Evolutionary conservation across 2,329 filamentous ascomycete species (phyloP), one percentile per base, ranked within the genome.

Genomic region (Pseudohalonectria lignicola): DNA sequence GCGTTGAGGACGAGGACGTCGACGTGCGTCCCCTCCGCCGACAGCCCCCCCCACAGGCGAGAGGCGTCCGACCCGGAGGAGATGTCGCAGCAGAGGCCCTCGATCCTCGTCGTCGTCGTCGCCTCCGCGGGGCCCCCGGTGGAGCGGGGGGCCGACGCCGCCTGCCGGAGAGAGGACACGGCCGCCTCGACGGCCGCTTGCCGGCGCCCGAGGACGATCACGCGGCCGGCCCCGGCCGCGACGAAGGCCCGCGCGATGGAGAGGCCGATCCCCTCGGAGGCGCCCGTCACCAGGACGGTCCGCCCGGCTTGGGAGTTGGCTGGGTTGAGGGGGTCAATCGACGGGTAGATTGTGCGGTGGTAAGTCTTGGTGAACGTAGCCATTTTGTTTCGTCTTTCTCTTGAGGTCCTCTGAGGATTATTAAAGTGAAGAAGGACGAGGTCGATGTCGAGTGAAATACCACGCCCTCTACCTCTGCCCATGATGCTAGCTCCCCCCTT

Each of bases 281-380:
- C 77, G 30, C 81, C 81, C 1, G 76, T 80, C 50, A 86, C 74
- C 8, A 86, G 62, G 5, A 82, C 71, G 1, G 68, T 76, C 15
- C 53, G 50, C n/a, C 63, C 63, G 1, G 51, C 47, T 34, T 68
- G 62, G 4, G 53, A 60, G 23, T 26, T 26, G 23, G 23, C 23
- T 26, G 23, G 23, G 12, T 12, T 26, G 12, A 7, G 23, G 23
- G 23, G 23, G 23, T 26, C 12, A 12, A 26, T 26, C 23, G 23
- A 26, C 8, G 23, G 23, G 23, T 26, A 26, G 23, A 7, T 26
- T 26, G 23, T 26, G 23, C 12, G 23, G 23, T 26, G 23, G 23
- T 26, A 26, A 7, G 7, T 26, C 12, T 26, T 7, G 8, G 23
- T 26, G 23, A 26, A 26, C 8, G 23, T 8, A 12, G 23, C 23